These are phyloP conservation scores for Saccharomycopsis hybrid DNA, from an alignment of 1,139 yeast genomes.

Conservation along the genomic window DNA sequence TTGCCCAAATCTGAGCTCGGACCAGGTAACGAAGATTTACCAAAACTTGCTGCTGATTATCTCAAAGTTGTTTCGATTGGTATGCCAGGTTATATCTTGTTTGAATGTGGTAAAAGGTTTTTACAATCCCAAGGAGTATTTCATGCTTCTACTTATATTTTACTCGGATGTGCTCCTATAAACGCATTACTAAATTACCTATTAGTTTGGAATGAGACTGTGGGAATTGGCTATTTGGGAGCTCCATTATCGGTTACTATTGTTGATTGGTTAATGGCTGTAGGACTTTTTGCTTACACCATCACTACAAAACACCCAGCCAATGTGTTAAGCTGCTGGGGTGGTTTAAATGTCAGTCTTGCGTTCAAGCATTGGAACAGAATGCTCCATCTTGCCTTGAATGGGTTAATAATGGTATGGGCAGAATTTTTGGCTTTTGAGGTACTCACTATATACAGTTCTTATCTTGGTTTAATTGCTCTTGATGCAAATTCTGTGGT, in stretches of 20 bases:
- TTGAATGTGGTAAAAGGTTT: slow-evolving; percentile 77
- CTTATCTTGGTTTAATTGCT: slow-evolving; percentile 52
- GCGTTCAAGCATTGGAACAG: slow-evolving; percentile 53
- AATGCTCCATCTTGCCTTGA: slow-evolving; percentile 62
- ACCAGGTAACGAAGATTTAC: slow-evolving; percentile 25
- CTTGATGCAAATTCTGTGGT: slow-evolving; percentile 72
- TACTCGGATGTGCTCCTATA: slow-evolving; percentile 72
- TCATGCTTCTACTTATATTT: slow-evolving; percentile 79
- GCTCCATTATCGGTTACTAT: slow-evolving; percentile 64
- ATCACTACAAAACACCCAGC: slow-evolving; percentile 51
- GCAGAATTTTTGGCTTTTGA: slow-evolving; percentile 87
- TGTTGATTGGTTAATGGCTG: slow-evolving; percentile 59
- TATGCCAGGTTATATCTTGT: slow-evolving; percentile 78
- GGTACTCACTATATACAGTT: slow-evolving; percentile 59
- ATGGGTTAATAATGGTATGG: slow-evolving; percentile 80
- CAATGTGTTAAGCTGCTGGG: slow-evolving; percentile 76
- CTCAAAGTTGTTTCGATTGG: slow-evolving; percentile 63
- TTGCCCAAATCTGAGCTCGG: slow-evolving; percentile 31
- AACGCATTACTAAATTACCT: slow-evolving; percentile 66
- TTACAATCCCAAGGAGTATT: slow-evolving; percentile 89
- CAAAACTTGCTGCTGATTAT: slow-evolving; percentile 51
- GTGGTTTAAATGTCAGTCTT: slow-evolving; percentile 44
- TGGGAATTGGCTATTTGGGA: slow-evolving; percentile 57
- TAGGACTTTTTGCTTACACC: slow-evolving; percentile 46
- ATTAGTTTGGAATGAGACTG: slow-evolving; percentile 62